These are phyloP conservation scores for Globisporangium middletonii DNA, from an alignment of 352 stramenopile genomes.

Conservation along the genomic window DNA sequence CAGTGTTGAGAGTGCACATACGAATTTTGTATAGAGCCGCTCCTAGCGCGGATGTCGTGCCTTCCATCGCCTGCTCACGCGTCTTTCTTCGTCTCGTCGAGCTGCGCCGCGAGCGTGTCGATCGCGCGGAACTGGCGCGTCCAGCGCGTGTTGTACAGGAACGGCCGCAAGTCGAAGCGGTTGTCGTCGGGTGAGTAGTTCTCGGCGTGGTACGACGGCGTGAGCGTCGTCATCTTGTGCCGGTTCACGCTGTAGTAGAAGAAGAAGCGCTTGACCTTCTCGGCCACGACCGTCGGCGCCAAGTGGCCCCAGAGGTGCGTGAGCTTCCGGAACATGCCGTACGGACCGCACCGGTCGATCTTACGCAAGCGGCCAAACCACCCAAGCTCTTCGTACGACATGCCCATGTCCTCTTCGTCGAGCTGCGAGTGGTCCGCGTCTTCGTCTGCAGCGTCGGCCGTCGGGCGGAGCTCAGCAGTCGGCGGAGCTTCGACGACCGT, in stretches of 20 bases:
- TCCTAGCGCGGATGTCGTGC: background rate
- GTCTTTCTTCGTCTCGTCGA: slow-evolving; percentile 47
- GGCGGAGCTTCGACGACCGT: slow-evolving; percentile 93
- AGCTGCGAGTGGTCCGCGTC: slow-evolving; percentile 89
- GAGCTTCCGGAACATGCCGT: slow-evolving; percentile 92
- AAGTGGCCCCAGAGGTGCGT: slow-evolving; percentile 86
- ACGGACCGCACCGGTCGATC: slow-evolving; percentile 93
- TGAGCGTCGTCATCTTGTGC: slow-evolving; percentile 99
- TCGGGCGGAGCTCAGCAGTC: slow-evolving; percentile 91
- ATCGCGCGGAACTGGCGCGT: slow-evolving; percentile 94
- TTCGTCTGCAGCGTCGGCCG: slow-evolving; percentile 54
- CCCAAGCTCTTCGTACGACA: slow-evolving; percentile 97
- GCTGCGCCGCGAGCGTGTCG: slow-evolving; percentile 81
- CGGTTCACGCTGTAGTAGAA: slow-evolving; percentile 97
- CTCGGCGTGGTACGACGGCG: slow-evolving; percentile 97
- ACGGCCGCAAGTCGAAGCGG: slow-evolving; percentile 96
- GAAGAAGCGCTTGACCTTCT: slow-evolving; percentile 97
- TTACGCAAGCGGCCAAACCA: slow-evolving; percentile 95
- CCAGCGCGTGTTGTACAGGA: slow-evolving; percentile 97
- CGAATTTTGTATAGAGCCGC: background rate
- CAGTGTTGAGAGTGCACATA: too few relatives aligned
- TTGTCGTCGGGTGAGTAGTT: slow-evolving; percentile 99
- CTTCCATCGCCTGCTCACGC: background rate
- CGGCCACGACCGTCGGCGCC: slow-evolving; percentile 61
- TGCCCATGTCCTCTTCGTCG: slow-evolving; percentile 99